phyloP scores from a whole-genome alignment of 1,284 basidiomycete species.

The Apiotrichum siamense region DNA sequence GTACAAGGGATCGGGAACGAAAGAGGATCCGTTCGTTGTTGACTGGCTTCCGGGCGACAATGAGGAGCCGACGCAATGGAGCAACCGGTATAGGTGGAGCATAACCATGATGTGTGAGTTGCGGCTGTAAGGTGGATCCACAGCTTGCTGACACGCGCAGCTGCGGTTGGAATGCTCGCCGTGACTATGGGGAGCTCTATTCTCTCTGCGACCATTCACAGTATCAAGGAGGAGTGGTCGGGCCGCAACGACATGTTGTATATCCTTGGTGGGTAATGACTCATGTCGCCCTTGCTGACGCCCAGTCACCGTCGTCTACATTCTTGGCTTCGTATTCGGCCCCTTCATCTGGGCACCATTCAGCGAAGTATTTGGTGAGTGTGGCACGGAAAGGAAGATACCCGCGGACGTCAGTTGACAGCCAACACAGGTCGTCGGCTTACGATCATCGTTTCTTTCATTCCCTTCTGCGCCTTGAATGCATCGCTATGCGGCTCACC shows the following conservation, averaged over 20 bases:
- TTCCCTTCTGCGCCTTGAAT: constrained; percentile 47
- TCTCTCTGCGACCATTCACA: constrained; percentile 19
- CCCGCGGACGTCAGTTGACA: too few species aligned
- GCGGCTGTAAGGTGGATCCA: not conserved
- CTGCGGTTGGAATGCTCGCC: constrained; percentile 15
- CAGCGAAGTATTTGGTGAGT: constrained; percentile 36
- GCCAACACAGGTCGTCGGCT: constrained; percentile 33
- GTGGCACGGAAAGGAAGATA: too few species aligned
- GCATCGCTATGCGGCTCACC: constrained; percentile 44
- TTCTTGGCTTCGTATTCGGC: constrained; percentile 12
- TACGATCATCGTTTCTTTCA: constrained; percentile 44
- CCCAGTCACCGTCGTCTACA: constrained; percentile 15
- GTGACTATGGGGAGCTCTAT: constrained; percentile 21
- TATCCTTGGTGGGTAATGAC: constrained; percentile 9
- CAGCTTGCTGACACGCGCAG: constrained; percentile 1
- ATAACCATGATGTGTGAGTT: constrained; percentile 17
- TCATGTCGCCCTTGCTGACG: not conserved
- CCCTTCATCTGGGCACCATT: constrained; percentile 32
- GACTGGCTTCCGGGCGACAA: constrained; percentile 26
- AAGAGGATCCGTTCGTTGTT: constrained; percentile 45
- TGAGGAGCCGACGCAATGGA: constrained; percentile 32
- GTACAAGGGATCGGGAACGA: constrained; percentile 33
- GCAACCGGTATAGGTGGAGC: constrained; percentile 28
- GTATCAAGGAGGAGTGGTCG: constrained; percentile 17
- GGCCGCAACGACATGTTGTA: constrained; percentile 17